Conservation (phyloP, 306 rosid species). For the Quillaja saponaria region DNA sequence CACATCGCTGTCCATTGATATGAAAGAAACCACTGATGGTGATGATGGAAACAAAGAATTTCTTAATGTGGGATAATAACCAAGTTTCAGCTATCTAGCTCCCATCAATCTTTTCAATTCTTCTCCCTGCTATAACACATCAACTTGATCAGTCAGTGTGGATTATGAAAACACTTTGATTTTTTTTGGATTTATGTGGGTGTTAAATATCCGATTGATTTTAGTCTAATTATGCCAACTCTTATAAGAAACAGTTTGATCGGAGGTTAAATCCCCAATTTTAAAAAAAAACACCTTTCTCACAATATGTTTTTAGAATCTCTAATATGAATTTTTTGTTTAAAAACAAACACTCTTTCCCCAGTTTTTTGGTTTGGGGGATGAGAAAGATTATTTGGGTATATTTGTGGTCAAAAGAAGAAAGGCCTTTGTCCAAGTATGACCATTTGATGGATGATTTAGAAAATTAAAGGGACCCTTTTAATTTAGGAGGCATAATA, state of each 20-base stretch:
- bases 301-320: too few species aligned
- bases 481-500: slow-evolving; percentile 37
- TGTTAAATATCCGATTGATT: too few species aligned
- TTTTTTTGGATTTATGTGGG: slow-evolving; percentile 45
- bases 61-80: slow-evolving; percentile 28
- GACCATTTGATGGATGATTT: slow-evolving; percentile 25
- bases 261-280: too few species aligned
- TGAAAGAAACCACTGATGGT: slow-evolving; percentile 25
- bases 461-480: slow-evolving; percentile 44
- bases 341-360: too few species aligned
- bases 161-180: slow-evolving; percentile 31
- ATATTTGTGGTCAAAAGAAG: slow-evolving; percentile 34
- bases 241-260: too few species aligned
- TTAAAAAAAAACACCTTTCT: too few species aligned
- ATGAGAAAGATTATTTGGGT: slow-evolving; percentile 20
- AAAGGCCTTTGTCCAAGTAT: slow-evolving; percentile 33
- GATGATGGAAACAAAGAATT: slow-evolving; percentile 20
- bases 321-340: too few species aligned
- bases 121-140: slow-evolving; percentile 33
- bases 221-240: too few species aligned
- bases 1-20: slow-evolving; percentile 32
- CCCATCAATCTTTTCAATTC: slow-evolving; percentile 51
- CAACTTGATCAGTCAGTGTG: slow-evolving; percentile 36
- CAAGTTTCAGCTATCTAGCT: slow-evolving; percentile 34
- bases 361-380: too few species aligned